A percentile compares a stretch with the other conserved stretches of the same genome.
Evolutionary conservation across 192 early-diverging fungal genomes (phyloP).

Genomic region (Lunasporangiospora selenospora): DNA sequence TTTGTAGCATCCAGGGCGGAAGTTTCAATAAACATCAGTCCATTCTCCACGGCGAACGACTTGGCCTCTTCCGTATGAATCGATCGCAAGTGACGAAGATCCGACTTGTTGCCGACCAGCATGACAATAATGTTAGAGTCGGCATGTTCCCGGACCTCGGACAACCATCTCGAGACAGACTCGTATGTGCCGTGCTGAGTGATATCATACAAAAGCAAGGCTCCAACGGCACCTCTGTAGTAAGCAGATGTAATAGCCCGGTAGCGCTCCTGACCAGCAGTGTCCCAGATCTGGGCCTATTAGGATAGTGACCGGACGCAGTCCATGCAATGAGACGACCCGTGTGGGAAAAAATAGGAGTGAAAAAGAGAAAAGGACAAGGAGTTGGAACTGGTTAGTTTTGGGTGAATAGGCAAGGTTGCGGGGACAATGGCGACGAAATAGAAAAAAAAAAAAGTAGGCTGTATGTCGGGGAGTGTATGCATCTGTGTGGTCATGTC

Average conservation of each 20-base stretch:
- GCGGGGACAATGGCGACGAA: too few relatives aligned
- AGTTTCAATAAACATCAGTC: slow-evolving; percentile 89
- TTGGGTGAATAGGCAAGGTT: too few relatives aligned
- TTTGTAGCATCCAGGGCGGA: slow-evolving; percentile 81
- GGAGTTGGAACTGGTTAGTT: too few relatives aligned
- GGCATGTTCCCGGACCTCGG: slow-evolving; percentile 96
- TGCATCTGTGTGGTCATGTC: too few relatives aligned
- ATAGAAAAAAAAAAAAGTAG: too few relatives aligned
- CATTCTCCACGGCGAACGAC: slow-evolving; percentile 80
- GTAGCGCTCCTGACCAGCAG: slow-evolving; percentile 91
- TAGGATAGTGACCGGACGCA: too few relatives aligned
- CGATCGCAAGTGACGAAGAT: slow-evolving; percentile 76
- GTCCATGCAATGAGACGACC: too few relatives aligned
- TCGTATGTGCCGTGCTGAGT: slow-evolving; percentile 79
- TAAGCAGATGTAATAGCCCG: slow-evolving; percentile 85
- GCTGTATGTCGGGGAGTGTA: too few relatives aligned
- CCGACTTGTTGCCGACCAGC: slow-evolving; percentile 95
- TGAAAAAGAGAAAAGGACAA: too few relatives aligned
- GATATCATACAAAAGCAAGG: slow-evolving; percentile 86
- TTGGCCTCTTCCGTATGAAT: slow-evolving; percentile 83
- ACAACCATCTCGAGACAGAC: slow-evolving; percentile 93
- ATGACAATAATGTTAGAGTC: slow-evolving; percentile 95
- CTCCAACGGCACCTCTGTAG: slow-evolving; percentile 95
- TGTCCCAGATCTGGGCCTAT: slow-evolving; percentile 79
- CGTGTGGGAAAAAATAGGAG: too few relatives aligned